These are phyloP conservation scores for Daldinia concentrica DNA, from an alignment of 495 filamentous ascomycete species.

Conservation along the genomic window DNA sequence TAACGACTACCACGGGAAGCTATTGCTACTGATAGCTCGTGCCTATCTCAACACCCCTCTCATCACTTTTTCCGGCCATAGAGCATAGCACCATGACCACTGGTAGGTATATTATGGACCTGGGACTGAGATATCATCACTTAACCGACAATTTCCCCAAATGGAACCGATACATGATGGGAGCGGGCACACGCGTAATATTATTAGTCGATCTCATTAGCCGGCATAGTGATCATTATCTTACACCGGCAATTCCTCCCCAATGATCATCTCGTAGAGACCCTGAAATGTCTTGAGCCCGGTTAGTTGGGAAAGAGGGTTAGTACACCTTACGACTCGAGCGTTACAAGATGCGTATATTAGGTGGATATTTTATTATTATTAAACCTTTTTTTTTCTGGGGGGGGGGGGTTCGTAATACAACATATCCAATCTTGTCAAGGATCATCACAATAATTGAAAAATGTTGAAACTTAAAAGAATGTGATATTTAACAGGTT, in stretches of 20 bases:
- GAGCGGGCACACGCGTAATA: slow-evolving; percentile 25
- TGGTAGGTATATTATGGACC: slow-evolving; percentile 17
- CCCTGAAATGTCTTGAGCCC: neutral
- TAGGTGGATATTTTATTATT: too few relatives aligned
- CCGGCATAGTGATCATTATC: slow-evolving; percentile 35
- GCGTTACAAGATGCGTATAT: neutral
- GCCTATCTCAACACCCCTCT: slow-evolving; percentile 11
- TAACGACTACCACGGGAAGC: neutral
- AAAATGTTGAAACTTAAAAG: too few relatives aligned
- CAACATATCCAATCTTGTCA: neutral
- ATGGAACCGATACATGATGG: slow-evolving; percentile 21
- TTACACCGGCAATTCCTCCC: slow-evolving; percentile 33
- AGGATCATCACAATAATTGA: too few relatives aligned
- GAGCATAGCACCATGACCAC: slow-evolving; percentile 26
- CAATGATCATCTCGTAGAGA: slow-evolving; percentile 20
- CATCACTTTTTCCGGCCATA: slow-evolving; percentile 26
- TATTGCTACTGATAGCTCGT: slow-evolving; percentile 13
- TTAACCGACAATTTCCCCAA: slow-evolving; percentile 32
- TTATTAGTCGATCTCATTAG: slow-evolving; percentile 43
- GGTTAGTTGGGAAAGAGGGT: neutral
- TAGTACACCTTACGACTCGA: neutral
- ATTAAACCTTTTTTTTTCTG: too few relatives aligned
- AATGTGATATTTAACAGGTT: neutral
- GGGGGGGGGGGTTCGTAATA: too few relatives aligned
- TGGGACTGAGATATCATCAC: slow-evolving; percentile 22